Conservation (phyloP, 2,329 filamentous ascomycete genomes). For the Xylaria sp. region DNA sequence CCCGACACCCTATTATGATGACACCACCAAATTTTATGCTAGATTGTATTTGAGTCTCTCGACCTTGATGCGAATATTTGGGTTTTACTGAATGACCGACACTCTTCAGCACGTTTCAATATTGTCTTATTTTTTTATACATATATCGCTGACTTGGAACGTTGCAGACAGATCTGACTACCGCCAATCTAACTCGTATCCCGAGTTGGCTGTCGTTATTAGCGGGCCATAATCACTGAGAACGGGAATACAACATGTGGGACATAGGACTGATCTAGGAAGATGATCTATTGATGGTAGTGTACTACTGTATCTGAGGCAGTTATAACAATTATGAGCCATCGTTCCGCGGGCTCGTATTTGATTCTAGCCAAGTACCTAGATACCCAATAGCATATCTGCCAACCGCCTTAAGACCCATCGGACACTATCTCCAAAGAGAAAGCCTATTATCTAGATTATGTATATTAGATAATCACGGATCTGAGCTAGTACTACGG, state of each 20-base stretch:
- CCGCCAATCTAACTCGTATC: not conserved
- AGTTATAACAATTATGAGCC: not conserved
- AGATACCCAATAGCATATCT: not conserved
- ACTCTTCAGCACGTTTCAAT: not conserved
- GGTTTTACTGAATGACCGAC: slow-evolving; percentile 39
- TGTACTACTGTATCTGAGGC: not conserved
- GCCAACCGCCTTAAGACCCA: not conserved
- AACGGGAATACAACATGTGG: not conserved
- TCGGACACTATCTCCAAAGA: not conserved
- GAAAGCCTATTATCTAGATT: not conserved
- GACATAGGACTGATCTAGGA: not conserved
- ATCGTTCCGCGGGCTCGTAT: not conserved
- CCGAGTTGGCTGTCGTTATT: too few species aligned
- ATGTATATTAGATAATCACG: not conserved
- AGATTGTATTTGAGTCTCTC: slow-evolving; percentile 59
- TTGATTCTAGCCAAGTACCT: not conserved
- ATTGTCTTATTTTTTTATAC: not conserved
- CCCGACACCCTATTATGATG: slow-evolving; percentile 50
- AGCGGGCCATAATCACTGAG: not conserved
- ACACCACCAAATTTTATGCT: slow-evolving; percentile 53
- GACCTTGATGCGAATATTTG: slow-evolving; percentile 49
- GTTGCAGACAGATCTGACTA: slow-evolving; percentile 5
- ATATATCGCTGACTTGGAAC: slow-evolving; percentile 9
- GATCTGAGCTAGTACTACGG: not conserved
- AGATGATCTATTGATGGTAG: not conserved